phyloP scores from a whole-genome alignment of 371 early-diverging fungal genomes.

The Batrachochytrium dendrobatidis region DNA sequence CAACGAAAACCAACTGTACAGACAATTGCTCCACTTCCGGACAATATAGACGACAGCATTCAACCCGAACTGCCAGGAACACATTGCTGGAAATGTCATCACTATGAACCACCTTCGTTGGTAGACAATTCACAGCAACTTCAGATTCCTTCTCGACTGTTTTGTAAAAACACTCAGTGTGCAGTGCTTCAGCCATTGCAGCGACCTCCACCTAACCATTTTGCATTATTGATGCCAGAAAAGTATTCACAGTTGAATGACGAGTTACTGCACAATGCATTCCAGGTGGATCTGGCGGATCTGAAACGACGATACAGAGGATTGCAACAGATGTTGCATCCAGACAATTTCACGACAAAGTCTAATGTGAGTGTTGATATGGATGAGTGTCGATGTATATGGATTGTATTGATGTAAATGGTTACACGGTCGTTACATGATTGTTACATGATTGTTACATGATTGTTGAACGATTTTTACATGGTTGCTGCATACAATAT shows the following conservation, averaged over 20 bases:
- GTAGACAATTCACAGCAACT: background rate
- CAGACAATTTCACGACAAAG: constrained; percentile 70
- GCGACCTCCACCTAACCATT: background rate
- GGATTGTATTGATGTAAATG: background rate
- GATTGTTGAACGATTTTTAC: background rate
- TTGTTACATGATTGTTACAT: no score
- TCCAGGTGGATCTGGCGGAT: constrained; percentile 58
- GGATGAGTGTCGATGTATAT: background rate
- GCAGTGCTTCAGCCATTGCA: background rate
- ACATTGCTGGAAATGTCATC: no score
- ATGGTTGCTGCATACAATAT: background rate
- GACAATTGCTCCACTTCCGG: no score
- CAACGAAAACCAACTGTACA: no score
- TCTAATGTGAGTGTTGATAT: constrained; percentile 44
- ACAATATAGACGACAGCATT: no score
- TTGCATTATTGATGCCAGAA: background rate
- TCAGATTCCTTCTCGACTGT: background rate
- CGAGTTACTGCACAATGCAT: no score
- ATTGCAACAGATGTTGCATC: constrained; percentile 80
- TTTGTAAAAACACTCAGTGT: constrained; percentile 2
- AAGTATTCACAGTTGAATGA: no score
- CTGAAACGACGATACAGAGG: constrained; percentile 59
- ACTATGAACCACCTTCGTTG: background rate
- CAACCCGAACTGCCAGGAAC: no score
- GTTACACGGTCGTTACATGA: no score